A percentile compares a stretch with the other conserved stretches of the same genome.
These are phyloP conservation scores for Herpomyces periplanetae DNA, from an alignment of 2,329 filamentous ascomycete species.

Conservation along the genomic window DNA sequence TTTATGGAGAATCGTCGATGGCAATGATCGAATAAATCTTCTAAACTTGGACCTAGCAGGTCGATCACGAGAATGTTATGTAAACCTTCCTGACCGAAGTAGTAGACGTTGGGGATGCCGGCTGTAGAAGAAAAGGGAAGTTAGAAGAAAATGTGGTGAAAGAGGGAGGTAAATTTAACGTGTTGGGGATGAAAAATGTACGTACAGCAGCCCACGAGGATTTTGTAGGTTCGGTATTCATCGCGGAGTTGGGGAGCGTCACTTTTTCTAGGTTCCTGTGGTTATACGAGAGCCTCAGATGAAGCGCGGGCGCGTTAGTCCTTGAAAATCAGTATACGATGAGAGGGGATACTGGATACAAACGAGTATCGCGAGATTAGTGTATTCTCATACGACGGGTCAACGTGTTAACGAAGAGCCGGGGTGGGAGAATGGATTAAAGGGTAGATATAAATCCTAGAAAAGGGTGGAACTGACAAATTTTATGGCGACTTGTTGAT, in stretches of 20 bases:
- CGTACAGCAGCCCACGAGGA: slow-evolving; percentile 93
- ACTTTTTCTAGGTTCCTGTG: slow-evolving; percentile 85
- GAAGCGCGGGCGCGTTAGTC: too few species aligned
- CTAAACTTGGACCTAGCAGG: slow-evolving; percentile 62
- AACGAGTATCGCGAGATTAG: slow-evolving; percentile 1
- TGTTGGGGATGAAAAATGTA: slow-evolving; percentile 6
- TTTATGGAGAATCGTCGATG: slow-evolving; percentile 79
- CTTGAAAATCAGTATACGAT: slow-evolving; percentile 1
- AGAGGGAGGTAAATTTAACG: background rate
- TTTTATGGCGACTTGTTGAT: slow-evolving; percentile 97
- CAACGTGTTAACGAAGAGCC: slow-evolving; percentile 1
- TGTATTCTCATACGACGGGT: slow-evolving; percentile 1
- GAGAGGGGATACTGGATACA: slow-evolving; percentile 1
- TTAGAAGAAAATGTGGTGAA: slow-evolving; percentile 2
- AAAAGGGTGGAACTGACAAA: slow-evolving; percentile 22
- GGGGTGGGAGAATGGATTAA: slow-evolving; percentile 1
- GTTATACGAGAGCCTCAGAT: too few species aligned
- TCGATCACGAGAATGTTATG: slow-evolving; percentile 98
- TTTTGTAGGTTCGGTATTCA: slow-evolving; percentile 98
- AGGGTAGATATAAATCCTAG: background rate
- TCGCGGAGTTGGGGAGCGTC: slow-evolving; percentile 89
- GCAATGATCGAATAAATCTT: slow-evolving; percentile 91
- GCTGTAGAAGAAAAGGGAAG: slow-evolving; percentile 13
- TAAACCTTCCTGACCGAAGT: slow-evolving; percentile 88
- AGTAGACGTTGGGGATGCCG: slow-evolving; percentile 96